Evolutionary conservation across 306 rosid species (phyloP), one percentile per base, ranked within the genome.

Genomic region (Arachis stenosperma): DNA sequence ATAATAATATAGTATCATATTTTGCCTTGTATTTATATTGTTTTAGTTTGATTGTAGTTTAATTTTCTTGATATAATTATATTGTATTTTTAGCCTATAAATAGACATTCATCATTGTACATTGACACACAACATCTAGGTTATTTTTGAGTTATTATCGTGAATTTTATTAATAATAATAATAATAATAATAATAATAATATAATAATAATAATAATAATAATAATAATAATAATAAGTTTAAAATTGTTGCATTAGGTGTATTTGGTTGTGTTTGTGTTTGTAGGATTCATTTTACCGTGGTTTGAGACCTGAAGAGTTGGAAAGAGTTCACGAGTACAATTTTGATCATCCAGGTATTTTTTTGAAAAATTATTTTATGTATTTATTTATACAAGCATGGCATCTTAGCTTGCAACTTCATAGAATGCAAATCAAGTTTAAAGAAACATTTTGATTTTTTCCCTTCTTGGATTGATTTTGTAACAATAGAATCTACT

Each of bases 321-420:
- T 85, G 50, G 79, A 88, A 12, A 94, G 83, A 1, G 98, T 87
- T 42, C 82, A 85, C 62, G 98, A 94, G 86, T 94, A 94, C 78
- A 94, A 94, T 80, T 94, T 94, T 62, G 98, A 94, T 81, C 98
- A 94, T 74, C 98, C 98, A 29, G 98, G 98, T 93, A 84, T 43
- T 41, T 33, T 11, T 40, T 14, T 71, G 27, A 22, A 22, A 22
- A 22, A 22, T 22, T 22, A 22, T 22, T 22, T 8, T 71, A 3
- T 41, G 8, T 50, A 62, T 29, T 43, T 17, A 14, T 75, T 1
- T 8, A 33, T 33, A 33, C 4, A 33, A 15, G 5, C 2, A 50
- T 50, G 6, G 6, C 55, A 11, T 50, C 55, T 13, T 50, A 50
- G 55, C 55, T 50, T 52, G 15, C 27, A 13, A 14, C 8, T 14